Base-by-base conservation (phyloP, 371 early-diverging fungal species). In the Coemansia sp. region DNA sequence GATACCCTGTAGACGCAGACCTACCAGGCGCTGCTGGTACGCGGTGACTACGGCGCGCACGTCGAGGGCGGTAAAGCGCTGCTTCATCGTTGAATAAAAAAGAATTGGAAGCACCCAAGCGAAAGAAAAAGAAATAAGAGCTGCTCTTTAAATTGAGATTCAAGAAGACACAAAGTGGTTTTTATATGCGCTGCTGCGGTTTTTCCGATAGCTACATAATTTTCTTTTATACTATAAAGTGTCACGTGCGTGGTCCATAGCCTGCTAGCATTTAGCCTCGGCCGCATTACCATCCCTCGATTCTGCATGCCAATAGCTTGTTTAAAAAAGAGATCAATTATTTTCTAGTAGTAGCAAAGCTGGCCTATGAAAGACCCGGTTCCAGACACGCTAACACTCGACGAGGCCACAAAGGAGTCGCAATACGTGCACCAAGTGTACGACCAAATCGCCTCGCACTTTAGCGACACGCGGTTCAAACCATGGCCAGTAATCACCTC, bases 401-500 rank as follows among this genome's bases (percentile, higher is more conserved):
- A 79, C 55, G 79, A 82, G 36, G 71, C 70, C 34, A 78, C 69
- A 31, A 85, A 89, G 55, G 95, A 94, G 75, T 76, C 86, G 77
- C 71, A 81, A 59, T 86, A 92, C 56, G 97, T 97, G 26, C 96
- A 95, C 71, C 68, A 85, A 54, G 97, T 98, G 1, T 98, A 98
- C 77, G 85, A 98, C 70, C 82, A 81, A 9, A 98, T 98, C 55
- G 97, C 98, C 0, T 66, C 79, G 20, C 98, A 98, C 76, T 98
- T 98, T 63, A 91, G 91, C 69, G 88, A 89, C 60, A 98, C 97
- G 10, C 86, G 98, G 16, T 96, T 95, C 85, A 97, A 97, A 89
- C 92, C 95, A 20, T 98, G 99, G 99, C 99, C 99, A 0, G 94
- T 97, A 0, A 92, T 98, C 0, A 94, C 94, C 61, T 72, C 81